Base-by-base conservation (phyloP, 1,284 basidiomycete genomes). In the Boletus smithii region DNA sequence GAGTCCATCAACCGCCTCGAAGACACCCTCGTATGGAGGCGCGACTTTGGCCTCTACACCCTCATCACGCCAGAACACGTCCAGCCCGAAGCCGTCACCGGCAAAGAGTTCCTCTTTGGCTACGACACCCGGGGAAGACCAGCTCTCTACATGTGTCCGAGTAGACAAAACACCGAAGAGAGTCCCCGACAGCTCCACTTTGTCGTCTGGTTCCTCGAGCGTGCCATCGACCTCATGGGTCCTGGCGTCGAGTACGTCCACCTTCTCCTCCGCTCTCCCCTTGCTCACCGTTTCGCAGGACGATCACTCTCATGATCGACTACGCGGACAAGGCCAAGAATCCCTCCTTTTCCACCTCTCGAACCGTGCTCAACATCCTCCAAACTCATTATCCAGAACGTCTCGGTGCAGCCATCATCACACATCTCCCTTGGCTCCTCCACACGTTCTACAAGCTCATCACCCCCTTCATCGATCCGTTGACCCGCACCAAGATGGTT, bases 311-410 rank as follows among this genome's bases (percentile, higher is more conserved):
- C n/a, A 79, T 91, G 65, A 85, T 93, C 57, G 83, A 94, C 67
- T 90, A 88, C 53, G 88, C 83, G 4, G 89, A 92, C 65, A 79
- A 80, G 62, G 82, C 79, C 14, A 91, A 89, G 60, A 83, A 79
- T 39, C 88, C 91, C 0, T 82, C 87, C 2, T 64, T 93, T 24
- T 58, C 72, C 16, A 82, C 78, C 2, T 72, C 86, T 2, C 75
- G 84, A 23, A 72, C 79, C 42, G 75, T 90, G 14, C 74, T 92
- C 35, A 73, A 79, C 66, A 90, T 93, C 55, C 72, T 95, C 22
- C 91, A 95, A 65, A 80, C 85, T 52, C 92, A 95, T 65, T 93
- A 97, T 62, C 91, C 91, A 1, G 93, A 95, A 70, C 81, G 91
- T n/a, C 80, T 97, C 29, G 92, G 91, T n/a, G 74, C 82, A 20